A percentile compares a stretch with the other conserved stretches of the same genome.
Evolutionary conservation across 495 filamentous ascomycete species (phyloP).

Genomic region (Extremus antarcticus): DNA sequence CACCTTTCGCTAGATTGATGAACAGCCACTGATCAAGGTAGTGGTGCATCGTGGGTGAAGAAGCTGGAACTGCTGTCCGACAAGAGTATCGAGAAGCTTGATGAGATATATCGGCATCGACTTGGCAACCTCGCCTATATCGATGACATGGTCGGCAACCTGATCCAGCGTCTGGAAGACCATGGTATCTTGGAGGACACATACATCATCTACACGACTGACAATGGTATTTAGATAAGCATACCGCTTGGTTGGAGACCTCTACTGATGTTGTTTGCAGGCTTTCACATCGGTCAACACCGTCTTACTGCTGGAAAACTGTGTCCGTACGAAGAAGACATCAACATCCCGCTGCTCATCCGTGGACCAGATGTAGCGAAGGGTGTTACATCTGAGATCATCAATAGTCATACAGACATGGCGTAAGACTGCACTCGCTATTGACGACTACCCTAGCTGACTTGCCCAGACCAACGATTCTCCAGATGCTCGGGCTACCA

Average conservation of each 20-base stretch:
- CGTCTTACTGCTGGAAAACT: constrained; percentile 58
- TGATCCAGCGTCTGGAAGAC: constrained; percentile 38
- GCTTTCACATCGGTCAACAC: constrained; percentile 62
- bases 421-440: constrained; percentile 22
- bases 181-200: constrained; percentile 18
- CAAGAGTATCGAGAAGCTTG: constrained; percentile 47
- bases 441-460: background rate
- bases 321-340: constrained; percentile 60
- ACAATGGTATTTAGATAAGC: constrained; percentile 42
- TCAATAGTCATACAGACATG: constrained; percentile 58
- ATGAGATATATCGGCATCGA: constrained; percentile 54
- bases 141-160: constrained; percentile 54
- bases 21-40: background rate
- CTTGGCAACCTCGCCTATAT: constrained; percentile 53
- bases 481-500: constrained; percentile 38
- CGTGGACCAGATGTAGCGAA: constrained; percentile 22
- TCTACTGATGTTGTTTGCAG: background rate
- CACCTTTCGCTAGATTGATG: background rate
- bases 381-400: constrained; percentile 33
- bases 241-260: background rate
- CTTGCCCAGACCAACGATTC: constrained; percentile 40
- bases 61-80: constrained; percentile 39
- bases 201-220: constrained; percentile 58
- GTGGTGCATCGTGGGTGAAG: constrained; percentile 51
- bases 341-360: constrained; percentile 52